Base-by-base conservation (phyloP, 1,139 yeast genomes). In the Kazachstania sp. region DNA sequence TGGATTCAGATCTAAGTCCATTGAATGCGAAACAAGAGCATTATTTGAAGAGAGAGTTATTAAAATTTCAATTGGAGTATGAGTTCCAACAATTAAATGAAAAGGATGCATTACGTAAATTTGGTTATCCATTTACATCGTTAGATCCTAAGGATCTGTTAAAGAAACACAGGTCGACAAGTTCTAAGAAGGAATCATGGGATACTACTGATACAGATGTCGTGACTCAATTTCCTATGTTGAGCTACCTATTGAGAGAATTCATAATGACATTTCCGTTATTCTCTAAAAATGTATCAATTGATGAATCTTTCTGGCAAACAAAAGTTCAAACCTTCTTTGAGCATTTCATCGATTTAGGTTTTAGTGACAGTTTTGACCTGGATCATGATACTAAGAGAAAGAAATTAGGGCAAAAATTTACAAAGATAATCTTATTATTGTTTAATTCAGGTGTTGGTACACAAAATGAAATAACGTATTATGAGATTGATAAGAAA, bases 401-500 rank as follows among this genome's bases (percentile, higher is more conserved):
- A 44, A 75, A 75, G 54, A 77, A 83, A 53, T 69, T 83, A 46
- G 80, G 81, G 31, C 67, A 70, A 45, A 83, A 82, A 59, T 49
- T 86, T 29, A 72, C 79, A 38, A 76, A 83, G 46, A 72, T 86
- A 46, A 66, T 88, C 34, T 67, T 84, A 34, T 68, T 86, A 56
- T 73, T 86, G 54, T 83, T 78, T 66, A 85, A 87, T 55, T 82
- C 96, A 0, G 85, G 92, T 37, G 64, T 90, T 19, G 79, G 81
- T 15, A 78, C 90, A 2, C 68, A 73, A 0, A 72, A 78, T 45
- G 90, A 83, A 52, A 63, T 73, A 44, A 69, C 64, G 15, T 83
- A 83, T 55, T 74, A 67, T 34, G 60, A 65, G 9, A 65, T 69
- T 41, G 70, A 69, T 39, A 60, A 45, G 26, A 20, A 59, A 38